Base-by-base conservation (phyloP, 179 eudicot genomes). In the Sideroxylon spinosum region DNA sequence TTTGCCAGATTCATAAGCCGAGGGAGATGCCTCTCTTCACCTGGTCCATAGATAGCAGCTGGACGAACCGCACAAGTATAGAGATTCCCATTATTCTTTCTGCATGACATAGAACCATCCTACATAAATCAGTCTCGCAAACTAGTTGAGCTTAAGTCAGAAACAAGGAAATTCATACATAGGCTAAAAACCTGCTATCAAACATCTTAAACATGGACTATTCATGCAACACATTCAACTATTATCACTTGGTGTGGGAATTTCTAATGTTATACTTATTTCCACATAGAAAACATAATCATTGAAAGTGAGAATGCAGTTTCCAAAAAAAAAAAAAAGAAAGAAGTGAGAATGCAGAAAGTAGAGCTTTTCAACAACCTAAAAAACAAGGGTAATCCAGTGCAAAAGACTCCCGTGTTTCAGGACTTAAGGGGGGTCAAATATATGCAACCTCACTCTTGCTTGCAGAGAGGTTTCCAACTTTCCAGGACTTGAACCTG, bases 21-120 rank as follows among this genome's bases (percentile, higher is more conserved):
- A 13, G 97, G 97, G 22, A 95, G 73, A 82, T 95, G 97, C 79
- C 97, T 89, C 80, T 93, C 93, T 88, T 95, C 98, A 76, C 93
- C 97, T 65, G 98, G 98, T 82, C 98, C 98, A 81, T 95, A 95
- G 23, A 95, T 95, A 74, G 91, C 97, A 81, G 97, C 95, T 63
- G 98, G 97, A 77, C 98, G 98, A 68, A 95, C 79, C 28, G 98
- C 90, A 87, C 97, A 93, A 53, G 97, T 89, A 71, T 89, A 89
- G 32, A 95, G 89, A 81, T 84, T 89, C 59, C 90, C 90, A 71
- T 88, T 87, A 73, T 88, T 87, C 72, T 88, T 90, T 82, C 97
- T 95, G 82, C 57, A 78, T 48, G 80, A 72, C 73, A 85, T 4
- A 82, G 71, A 66, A 70, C 32, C 81, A 84, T 71, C 22, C n/a